Evolutionary conservation across 345 rosid genomes (phyloP), one percentile per base, ranked within the genome.

Genomic region (Garcia nutans): DNA sequence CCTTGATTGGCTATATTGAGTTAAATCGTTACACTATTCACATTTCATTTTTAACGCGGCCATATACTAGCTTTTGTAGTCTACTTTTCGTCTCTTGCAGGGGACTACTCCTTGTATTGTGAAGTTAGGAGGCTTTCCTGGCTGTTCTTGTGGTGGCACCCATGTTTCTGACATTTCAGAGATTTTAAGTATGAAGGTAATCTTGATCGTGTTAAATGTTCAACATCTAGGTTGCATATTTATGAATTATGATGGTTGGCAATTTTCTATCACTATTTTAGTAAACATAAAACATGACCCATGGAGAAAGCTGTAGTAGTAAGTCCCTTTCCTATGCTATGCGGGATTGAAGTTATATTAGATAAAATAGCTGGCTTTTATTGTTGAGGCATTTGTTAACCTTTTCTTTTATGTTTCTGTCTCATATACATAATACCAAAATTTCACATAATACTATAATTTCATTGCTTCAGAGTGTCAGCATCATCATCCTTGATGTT

Each of bases 101-200:
- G 90, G 76, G 15, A 90, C 94, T 85, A 89, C 78, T 72, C 98
- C 96, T 73, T 93, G 97, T 56, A 84, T 92, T 79, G 80, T 89
- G 80, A 87, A 78, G 81, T 63, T 94, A 76, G 97, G 96, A 55
- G 82, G 82, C 81, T 81, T 62, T 79, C 84, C 84, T n/a, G 92
- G 97, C 12, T 86, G 97, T 80, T 96, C 98, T 2, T 94, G 96
- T 79, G 97, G 98, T 41, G 97, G 97, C 17, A 94, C 98, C 26
- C 98, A 92, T 87, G 94, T 94, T 72, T 69, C 86, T 71, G 91
- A 89, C 78, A 79, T 92, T 67, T 87, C 92, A 49, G 97, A 94
- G 77, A 88, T 94, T 79, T 59, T 67, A 57, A 86, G 87, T 79
- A 57, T 94, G 84, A 91, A 89, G 92, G 97, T 89, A 85, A 74